These are phyloP conservation scores for Ceratocystis papillata DNA, from an alignment of 2,329 filamentous ascomycete genomes.

Conservation along the genomic window DNA sequence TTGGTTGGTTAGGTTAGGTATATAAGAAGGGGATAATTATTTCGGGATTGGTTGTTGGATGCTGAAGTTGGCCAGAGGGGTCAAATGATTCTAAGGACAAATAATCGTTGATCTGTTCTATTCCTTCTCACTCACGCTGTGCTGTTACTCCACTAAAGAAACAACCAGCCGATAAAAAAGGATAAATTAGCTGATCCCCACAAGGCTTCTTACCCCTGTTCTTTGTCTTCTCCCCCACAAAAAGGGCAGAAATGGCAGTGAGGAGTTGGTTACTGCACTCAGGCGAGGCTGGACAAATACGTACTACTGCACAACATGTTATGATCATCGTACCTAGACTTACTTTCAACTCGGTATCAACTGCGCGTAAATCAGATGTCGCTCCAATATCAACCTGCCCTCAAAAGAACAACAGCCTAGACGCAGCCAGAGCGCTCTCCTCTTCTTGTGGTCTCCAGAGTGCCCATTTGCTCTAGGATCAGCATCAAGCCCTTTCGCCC, in stretches of 20 bases:
- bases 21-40: not conserved
- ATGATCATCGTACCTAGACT: too few species aligned
- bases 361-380: too few species aligned
- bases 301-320: too few species aligned
- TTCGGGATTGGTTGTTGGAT: not conserved
- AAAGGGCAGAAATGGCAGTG: not conserved
- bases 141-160: not conserved
- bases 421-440: too few species aligned
- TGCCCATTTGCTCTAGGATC: too few species aligned
- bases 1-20: not conserved
- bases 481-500: too few species aligned
- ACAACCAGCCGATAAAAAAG: not conserved
- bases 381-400: too few species aligned
- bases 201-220: not conserved
- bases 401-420: too few species aligned
- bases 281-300: not conserved
- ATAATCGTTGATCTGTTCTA: conserved; percentile 7
- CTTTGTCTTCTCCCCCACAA: too few species aligned
- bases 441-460: too few species aligned
- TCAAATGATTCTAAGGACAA: not conserved
- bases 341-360: too few species aligned
- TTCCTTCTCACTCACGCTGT: not conserved
- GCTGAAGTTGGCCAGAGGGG: not conserved
- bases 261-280: not conserved
- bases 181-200: not conserved